Evolutionary conservation across 1,284 basidiomycete species (phyloP).

Genomic region (Trametes hirsuta): DNA sequence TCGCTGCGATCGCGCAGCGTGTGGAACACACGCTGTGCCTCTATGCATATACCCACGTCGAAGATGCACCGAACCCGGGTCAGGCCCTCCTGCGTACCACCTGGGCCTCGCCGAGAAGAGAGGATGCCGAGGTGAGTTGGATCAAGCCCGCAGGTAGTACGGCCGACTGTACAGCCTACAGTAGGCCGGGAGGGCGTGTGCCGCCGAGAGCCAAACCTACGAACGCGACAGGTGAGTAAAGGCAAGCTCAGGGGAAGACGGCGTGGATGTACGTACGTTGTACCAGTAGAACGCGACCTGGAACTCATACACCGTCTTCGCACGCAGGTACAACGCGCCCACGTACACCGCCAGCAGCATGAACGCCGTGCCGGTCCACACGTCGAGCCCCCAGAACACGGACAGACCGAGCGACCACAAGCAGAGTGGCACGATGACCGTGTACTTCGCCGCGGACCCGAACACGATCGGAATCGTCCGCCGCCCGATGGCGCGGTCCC

Average conservation of each 20-base stretch:
- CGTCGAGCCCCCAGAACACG: conserved; percentile 17
- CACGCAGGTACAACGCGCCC: conserved; percentile 14
- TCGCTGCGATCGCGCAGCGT: too few species aligned
- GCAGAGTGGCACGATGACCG: conserved; percentile 12
- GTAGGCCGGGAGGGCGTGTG: conserved; percentile 17
- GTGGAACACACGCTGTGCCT: too few species aligned
- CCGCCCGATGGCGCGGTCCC: conserved; percentile 33
- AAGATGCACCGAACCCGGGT: too few species aligned
- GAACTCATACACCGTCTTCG: conserved; percentile 13
- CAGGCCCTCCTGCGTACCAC: too few species aligned
- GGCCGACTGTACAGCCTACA: conserved; percentile 11
- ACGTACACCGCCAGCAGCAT: conserved; percentile 13
- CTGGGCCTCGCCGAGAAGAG: not conserved
- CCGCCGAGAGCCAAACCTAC: conserved; percentile 23
- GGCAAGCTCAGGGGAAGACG: not conserved
- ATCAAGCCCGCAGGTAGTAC: not conserved
- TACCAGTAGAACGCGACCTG: conserved; percentile 27
- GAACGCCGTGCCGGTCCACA: conserved; percentile 3
- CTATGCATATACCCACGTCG: too few species aligned
- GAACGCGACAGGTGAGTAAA: not conserved
- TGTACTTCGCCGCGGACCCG: not conserved
- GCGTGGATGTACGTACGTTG: conserved; percentile 18
- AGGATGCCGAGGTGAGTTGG: not conserved
- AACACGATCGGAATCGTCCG: conserved; percentile 36
- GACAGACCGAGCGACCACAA: conserved; percentile 22